Percentiles rank a stretch among this genome's conserved stretches.
These are phyloP conservation scores for Solanum clarkiae DNA, from an alignment of 257 asterid genomes.

Conservation along the genomic window DNA sequence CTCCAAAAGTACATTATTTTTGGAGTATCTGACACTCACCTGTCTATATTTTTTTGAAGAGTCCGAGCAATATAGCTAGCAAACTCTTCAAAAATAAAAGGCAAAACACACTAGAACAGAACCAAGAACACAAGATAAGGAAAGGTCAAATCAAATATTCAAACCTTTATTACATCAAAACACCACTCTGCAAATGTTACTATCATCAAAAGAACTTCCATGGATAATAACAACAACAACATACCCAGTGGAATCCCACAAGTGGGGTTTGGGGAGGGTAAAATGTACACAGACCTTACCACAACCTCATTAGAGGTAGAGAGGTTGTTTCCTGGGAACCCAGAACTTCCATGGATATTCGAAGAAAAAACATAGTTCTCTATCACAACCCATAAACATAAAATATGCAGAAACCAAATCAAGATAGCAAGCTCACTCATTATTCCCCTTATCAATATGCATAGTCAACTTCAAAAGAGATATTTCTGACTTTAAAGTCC, in stretches of 20 bases:
- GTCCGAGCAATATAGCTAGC: not conserved
- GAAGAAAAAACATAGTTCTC: not conserved
- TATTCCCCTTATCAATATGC: not conserved
- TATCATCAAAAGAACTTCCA: not conserved
- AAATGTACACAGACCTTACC: too few species aligned
- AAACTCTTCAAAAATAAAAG: not conserved
- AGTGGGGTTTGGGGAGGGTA: too few species aligned
- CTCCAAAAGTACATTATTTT: not conserved
- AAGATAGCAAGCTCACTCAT: conserved; percentile 10
- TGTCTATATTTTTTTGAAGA: not conserved
- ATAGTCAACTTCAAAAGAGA: not conserved
- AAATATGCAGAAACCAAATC: not conserved
- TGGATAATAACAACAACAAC: not conserved
- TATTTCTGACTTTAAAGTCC: not conserved
- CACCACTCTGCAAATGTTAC: not conserved
- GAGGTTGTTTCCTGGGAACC: too few species aligned
- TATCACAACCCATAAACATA: not conserved
- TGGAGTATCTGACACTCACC: not conserved
- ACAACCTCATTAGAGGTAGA: too few species aligned
- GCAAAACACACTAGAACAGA: not conserved
- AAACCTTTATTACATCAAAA: not conserved
- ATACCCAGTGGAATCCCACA: too few species aligned
- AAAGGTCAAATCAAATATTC: not conserved
- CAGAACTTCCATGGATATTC: not conserved
- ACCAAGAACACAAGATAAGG: not conserved